A percentile compares a stretch with the other conserved stretches of the same genome.
These are phyloP conservation scores for Penicillium canescens DNA, from an alignment of 495 filamentous ascomycete species.

Conservation along the genomic window DNA sequence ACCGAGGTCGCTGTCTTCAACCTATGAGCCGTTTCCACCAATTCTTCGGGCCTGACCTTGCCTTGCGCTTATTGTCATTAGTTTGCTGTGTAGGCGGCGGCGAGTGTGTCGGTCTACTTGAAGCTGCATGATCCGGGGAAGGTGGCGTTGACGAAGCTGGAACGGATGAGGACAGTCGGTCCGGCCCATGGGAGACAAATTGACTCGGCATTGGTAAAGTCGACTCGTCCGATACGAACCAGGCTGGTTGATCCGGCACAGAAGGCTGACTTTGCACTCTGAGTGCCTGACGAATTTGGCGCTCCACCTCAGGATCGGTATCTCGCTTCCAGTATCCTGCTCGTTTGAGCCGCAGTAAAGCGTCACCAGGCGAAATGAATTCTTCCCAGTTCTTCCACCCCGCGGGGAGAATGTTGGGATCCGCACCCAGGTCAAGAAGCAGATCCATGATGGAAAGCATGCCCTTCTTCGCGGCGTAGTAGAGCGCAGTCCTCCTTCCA, in stretches of 20 bases:
- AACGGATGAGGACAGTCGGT: conserved; percentile 14
- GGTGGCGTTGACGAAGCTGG: conserved; percentile 14
- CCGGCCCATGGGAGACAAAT: not conserved
- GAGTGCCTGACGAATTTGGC: conserved; percentile 9
- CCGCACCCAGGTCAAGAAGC: conserved; percentile 27
- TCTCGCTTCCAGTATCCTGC: conserved; percentile 18
- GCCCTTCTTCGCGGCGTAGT: conserved; percentile 30
- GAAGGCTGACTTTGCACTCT: conserved; percentile 13
- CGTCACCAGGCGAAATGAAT: conserved; percentile 15
- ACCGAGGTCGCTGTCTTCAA: conserved; percentile 10
- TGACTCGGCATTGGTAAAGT: conserved; percentile 10
- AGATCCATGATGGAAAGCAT: conserved; percentile 24
- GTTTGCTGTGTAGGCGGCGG: conserved; percentile 18
- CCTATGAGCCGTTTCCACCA: conserved; percentile 19
- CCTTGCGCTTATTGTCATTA: conserved; percentile 23
- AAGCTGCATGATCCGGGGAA: conserved; percentile 12
- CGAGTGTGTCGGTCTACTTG: conserved; percentile 15
- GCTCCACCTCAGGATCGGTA: conserved; percentile 17
- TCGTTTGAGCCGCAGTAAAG: conserved; percentile 22
- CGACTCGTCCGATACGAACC: conserved; percentile 14
- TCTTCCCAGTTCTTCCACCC: conserved; percentile 23
- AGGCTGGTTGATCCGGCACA: not conserved
- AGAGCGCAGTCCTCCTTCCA: conserved; percentile 33
- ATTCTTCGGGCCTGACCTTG: conserved; percentile 16
- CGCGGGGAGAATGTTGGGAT: conserved; percentile 26